Evolutionary conservation across 2,329 filamentous ascomycete species (phyloP), one percentile per base, ranked within the genome.

Genomic region (Cladophialophora immunda): DNA sequence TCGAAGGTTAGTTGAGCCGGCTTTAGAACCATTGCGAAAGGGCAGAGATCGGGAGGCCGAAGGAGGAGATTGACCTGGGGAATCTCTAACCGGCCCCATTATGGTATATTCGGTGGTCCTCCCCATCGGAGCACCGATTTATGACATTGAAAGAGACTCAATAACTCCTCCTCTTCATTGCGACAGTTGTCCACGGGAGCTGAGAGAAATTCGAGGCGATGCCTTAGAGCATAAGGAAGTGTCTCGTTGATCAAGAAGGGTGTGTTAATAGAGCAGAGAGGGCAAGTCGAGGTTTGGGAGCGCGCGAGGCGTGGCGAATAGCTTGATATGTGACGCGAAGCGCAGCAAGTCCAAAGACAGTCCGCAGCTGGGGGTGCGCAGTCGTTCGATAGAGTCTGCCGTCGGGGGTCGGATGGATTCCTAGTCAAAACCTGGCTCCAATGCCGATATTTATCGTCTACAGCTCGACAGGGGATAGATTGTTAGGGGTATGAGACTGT

Each of bases 41-140:
- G 70, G 66, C 19, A 68, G 36, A 34, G 66, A 67, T 22, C 67
- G 70, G 7, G 62, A 36, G 15, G 55, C 34, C 17, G 64, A 57
- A 13, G 58, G 58, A 30, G 59, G 58, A 25, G 61, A 67, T 6
- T 47, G 61, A 64, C 32, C 55, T 34, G 29, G 30, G 41, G 60
- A 45, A 30, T 66, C 60, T 29, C 32, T 58, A 25, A 55, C 62
- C 13, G 70, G 70, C 27, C 70, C 70, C 58, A 68, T 62, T 50
- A 71, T 71, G 29, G 65, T 70, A 41, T 71, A 71, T 61, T 68
- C 66, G 25, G 55, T 63, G 22, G 67, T 68, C 57, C 61, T 69
- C 27, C 67, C 65, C 66, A 68, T 70, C 55, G 17, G 30, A 56
- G 9, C 53, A 19, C 50, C 30, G 45, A 50, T 32, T 54, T 34